Evolutionary conservation across 768 basidiomycete genomes (phyloP).

Genomic region (Gloeostereum incarnatum): DNA sequence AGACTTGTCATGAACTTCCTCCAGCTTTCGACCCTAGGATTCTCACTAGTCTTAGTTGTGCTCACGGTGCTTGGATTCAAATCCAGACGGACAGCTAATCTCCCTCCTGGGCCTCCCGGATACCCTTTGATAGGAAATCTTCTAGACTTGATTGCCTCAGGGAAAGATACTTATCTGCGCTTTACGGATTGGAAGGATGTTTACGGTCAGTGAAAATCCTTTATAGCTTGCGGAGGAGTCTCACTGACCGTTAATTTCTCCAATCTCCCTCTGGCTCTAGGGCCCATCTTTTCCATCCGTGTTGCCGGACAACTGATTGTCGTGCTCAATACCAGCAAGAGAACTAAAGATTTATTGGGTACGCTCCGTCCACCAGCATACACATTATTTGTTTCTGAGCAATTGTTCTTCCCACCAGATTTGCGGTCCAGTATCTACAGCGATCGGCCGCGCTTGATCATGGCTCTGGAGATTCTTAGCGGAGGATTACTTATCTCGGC

Average conservation of each 20-base stretch:
- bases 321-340: conserved; percentile 9
- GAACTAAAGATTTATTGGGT: conserved; percentile 8
- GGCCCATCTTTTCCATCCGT: conserved; percentile 9
- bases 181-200: conserved; percentile 6
- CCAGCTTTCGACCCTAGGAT: too few species aligned
- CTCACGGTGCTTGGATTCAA: too few species aligned
- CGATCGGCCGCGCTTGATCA: conserved; percentile 15
- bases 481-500: too few species aligned
- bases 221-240: too few species aligned
- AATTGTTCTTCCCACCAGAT: too few species aligned
- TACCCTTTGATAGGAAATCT: conserved; percentile 4
- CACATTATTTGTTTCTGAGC: too few species aligned
- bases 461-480: conserved; percentile 13
- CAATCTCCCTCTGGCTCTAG: conserved; percentile 1
- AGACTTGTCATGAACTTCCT: too few species aligned
- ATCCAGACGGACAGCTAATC: too few species aligned
- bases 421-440: conserved; percentile 16
- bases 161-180: conserved; percentile 1
- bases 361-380: too few species aligned
- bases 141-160: conserved; percentile 3
- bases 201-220: conserved; percentile 4
- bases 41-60: too few species aligned
- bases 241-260: neutral
- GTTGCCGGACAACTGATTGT: conserved; percentile 11
- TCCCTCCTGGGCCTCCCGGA: conserved; percentile 7